These are phyloP conservation scores for Phytophthora tubulina DNA, from an alignment of 352 stramenopile genomes.

Conservation along the genomic window DNA sequence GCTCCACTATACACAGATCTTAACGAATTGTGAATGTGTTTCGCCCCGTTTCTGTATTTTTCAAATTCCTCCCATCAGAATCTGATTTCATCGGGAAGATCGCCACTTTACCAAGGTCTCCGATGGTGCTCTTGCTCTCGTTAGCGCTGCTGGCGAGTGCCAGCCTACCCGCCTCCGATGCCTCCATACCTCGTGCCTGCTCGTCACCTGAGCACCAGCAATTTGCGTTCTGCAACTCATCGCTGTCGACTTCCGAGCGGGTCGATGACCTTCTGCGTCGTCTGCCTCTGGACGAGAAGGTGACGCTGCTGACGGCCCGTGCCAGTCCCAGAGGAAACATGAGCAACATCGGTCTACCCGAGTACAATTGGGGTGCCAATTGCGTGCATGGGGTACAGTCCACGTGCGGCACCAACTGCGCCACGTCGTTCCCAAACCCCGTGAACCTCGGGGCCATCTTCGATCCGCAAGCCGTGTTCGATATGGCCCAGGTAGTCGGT, in stretches of 20 bases:
- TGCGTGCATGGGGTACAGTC: constrained; percentile 93
- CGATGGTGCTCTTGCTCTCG: constrained; percentile 4
- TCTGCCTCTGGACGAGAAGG: constrained; percentile 79
- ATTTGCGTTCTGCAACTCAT: constrained; percentile 85
- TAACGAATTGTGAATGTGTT: too few species aligned
- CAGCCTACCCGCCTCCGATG: neutral
- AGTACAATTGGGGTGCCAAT: constrained; percentile 96
- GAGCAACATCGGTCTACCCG: constrained; percentile 80
- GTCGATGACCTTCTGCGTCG: constrained; percentile 80
- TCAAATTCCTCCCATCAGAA: neutral
- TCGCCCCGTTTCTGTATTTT: too few species aligned
- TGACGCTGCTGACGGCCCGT: constrained; percentile 72
- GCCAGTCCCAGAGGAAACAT: constrained; percentile 80
- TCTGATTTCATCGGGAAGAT: constrained; percentile 6
- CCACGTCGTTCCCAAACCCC: constrained; percentile 93
- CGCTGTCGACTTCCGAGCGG: constrained; percentile 62
- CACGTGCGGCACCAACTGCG: constrained; percentile 75
- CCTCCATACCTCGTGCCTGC: constrained; percentile 72
- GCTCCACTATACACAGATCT: too few species aligned
- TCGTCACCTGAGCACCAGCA: constrained; percentile 32
- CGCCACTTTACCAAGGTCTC: neutral
- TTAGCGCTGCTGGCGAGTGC: constrained; percentile 3
- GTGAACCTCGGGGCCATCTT: constrained; percentile 91
- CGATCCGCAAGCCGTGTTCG: constrained; percentile 76
- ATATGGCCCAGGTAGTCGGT: constrained; percentile 91